Base-by-base conservation (phyloP, 176 grass and related monocot species). In the Zoysia japonica region DNA sequence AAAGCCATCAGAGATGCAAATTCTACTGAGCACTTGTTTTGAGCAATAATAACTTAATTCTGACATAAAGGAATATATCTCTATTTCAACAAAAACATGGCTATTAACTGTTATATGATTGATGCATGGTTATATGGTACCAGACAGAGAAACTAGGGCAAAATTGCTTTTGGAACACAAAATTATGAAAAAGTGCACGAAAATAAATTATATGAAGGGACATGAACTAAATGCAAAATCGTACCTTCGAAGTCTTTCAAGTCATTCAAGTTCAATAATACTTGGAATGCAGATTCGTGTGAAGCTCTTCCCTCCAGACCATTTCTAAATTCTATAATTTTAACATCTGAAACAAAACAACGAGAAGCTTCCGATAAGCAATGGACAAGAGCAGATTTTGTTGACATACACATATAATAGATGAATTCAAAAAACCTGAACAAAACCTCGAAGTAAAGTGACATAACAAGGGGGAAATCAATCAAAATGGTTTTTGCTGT, bases 241-340 rank as follows among this genome's bases (percentile, higher is more conserved):
- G 65, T 90, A 93, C 88, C 85, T 83, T 74, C 41, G 9, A 43
- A 35, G 9, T 70, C 56, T 7, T n/a, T 15, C 61, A 93, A 72
- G n/a, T 83, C 65, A n/a, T 76, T 75, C 10, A 71, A 77, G 46
- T 86, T 89, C 55, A 90, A 14, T 47, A 90, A 49, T 51, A 83
- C 48, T 83, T 73, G 70, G 11, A 78, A 71, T 35, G 80, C 75
- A 54, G 85, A 93, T 11, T 85, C 66, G 45, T 90, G 85, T 45
- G 83, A 70, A 66, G 88, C 80, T 65, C 84, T 90, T 65, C 85
- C 91, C 71, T 93, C 88, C 75, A 90, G 47, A 2, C 71, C 69
- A 88, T 86, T 87, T 74, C 85, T 85, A 53, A 87, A 90, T 52
- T 88, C 83, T 39, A 90, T 67, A 50, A 93, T 88, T 61, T 90